These are phyloP conservation scores for Chytriomyces sp. DNA, from an alignment of 192 early-diverging fungal genomes.

Conservation along the genomic window DNA sequence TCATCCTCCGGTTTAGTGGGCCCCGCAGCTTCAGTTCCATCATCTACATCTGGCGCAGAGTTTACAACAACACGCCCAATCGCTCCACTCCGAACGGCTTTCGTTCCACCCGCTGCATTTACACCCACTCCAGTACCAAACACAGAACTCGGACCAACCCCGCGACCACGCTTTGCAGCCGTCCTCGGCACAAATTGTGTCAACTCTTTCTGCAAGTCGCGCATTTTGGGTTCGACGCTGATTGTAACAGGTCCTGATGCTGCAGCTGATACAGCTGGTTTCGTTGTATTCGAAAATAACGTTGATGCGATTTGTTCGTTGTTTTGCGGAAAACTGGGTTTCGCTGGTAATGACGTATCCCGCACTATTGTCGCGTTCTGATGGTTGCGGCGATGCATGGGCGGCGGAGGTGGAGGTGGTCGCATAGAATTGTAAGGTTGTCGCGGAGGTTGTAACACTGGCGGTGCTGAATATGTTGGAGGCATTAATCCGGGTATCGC, in stretches of 20 bases:
- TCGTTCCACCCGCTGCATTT: neutral
- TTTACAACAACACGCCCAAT: conserved; percentile 64
- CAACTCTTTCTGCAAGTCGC: conserved; percentile 82
- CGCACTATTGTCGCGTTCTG: neutral
- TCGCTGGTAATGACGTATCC: neutral
- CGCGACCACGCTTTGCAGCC: conserved; percentile 51
- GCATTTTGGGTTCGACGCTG: conserved; percentile 76
- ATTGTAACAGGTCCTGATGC: conserved; percentile 57
- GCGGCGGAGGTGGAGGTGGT: conserved; percentile 34
- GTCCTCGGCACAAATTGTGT: conserved; percentile 73
- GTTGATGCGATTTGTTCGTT: too few species aligned
- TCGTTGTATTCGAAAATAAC: neutral
- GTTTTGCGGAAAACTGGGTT: too few species aligned
- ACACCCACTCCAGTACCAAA: conserved; percentile 5
- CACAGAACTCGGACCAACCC: too few species aligned
- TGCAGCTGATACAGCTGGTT: neutral
- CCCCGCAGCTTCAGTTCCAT: neutral
- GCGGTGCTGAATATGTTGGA: conserved; percentile 27
- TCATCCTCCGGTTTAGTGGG: conserved; percentile 58
- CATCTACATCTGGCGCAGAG: conserved; percentile 72
- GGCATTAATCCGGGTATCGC: conserved; percentile 18
- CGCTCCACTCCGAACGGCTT: conserved; percentile 38
- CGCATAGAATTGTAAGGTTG: neutral
- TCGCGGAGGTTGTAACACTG: conserved; percentile 2
- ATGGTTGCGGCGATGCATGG: conserved; percentile 14